Evolutionary conservation across 1,284 basidiomycete species (phyloP), one percentile per base, ranked within the genome.

Genomic region (Meira miltonrushii): DNA sequence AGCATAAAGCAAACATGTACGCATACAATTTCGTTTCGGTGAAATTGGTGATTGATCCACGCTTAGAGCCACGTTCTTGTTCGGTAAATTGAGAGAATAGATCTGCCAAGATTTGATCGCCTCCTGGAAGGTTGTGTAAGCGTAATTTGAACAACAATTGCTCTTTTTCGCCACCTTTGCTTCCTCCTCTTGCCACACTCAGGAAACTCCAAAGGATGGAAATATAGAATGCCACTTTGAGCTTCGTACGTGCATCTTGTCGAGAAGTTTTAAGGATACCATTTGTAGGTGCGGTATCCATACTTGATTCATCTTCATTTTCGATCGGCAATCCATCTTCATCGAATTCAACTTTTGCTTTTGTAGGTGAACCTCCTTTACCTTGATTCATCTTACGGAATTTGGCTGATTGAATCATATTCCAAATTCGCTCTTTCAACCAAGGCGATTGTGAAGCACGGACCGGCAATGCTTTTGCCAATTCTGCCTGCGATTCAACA

Each of bases 11-110:
- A 48, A 71, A 66, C 54, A 74, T 65, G 58, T 68, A 63, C 0
- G 74, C 69, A n/a, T 72, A 51, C 44, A 72, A 51, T 46, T 69
- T 69, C 15, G 73, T 74, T 58, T 76, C 66, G 46, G 59, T 52
- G 54, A 68, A 65, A 2, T 61, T 55, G 25, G 72, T 68, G 54
- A 48, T 23, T 48, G 17, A 5, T n/a, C 46, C 46, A 21, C 46
- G 17, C 6, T 12, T 15, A 50, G 25, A n/a, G 38, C 66, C 59
- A 15, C 67, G 55, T 43, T 57, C 37, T 13, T 23, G 44, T 50
- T 69, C 67, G 10, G 65, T 43, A 48, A 69, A 71, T 12, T 54
- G 60, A 12, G 59, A 54, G 25, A 65, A 13, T 11, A 71, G 54
- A 19, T 69, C 56, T 21, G 66, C 63, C 17, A 69, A 46, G 13